Conservation (phyloP, 176 grass and related monocot species). For the Pontederia paniculata region DNA sequence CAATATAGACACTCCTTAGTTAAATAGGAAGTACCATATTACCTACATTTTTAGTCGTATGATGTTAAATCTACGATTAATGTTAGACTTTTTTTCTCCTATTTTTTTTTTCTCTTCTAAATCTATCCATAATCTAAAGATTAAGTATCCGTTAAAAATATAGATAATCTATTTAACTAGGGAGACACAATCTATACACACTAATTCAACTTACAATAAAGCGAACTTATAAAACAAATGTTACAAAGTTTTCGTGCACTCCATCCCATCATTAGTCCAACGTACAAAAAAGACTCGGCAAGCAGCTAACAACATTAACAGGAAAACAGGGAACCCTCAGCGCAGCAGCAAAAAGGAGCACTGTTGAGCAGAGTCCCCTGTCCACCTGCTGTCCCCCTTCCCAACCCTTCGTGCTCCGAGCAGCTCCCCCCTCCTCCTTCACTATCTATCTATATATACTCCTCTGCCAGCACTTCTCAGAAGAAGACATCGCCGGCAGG, state of each 20-base stretch:
- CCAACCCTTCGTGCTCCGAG: slow-evolving; percentile 46
- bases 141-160: too few relatives aligned
- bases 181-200: too few relatives aligned
- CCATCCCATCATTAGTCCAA: slow-evolving; percentile 1
- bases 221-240: not conserved
- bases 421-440: slow-evolving; percentile 25
- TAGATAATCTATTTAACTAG: too few relatives aligned
- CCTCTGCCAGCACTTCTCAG: not conserved
- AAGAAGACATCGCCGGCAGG: not conserved
- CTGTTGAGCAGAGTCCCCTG: slow-evolving; percentile 29
- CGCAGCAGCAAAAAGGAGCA: slow-evolving; percentile 18
- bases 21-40: too few relatives aligned
- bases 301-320: slow-evolving; percentile 26
- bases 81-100: too few relatives aligned
- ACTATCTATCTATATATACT: slow-evolving; percentile 29
- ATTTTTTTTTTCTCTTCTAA: too few relatives aligned
- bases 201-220: not conserved
- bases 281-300: slow-evolving; percentile 27
- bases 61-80: too few relatives aligned
- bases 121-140: too few relatives aligned
- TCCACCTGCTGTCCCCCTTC: slow-evolving; percentile 47
- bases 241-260: not conserved
- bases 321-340: slow-evolving; percentile 29
- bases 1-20: too few relatives aligned
- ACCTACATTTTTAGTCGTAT: too few relatives aligned